Evolutionary conservation across 257 asterid genomes (phyloP).

Genomic region (Scutellaria minor): DNA sequence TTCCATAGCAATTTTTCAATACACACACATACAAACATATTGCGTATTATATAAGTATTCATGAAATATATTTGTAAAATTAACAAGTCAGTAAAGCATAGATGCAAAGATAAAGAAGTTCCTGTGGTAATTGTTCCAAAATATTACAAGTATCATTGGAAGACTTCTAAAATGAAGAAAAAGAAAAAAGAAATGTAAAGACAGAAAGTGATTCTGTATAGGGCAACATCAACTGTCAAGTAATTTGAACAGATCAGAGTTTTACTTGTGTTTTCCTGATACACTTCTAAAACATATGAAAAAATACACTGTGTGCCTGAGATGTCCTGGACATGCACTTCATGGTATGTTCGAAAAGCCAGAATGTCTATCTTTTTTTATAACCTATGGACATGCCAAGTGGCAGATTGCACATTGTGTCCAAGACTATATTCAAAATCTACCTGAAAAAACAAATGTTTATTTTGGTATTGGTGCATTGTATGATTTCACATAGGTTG

Average conservation of each 20-base stretch:
- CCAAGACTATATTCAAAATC: too few relatives aligned
- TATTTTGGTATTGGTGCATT: neutral
- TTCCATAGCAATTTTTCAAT: neutral
- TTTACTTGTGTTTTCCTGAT: neutral
- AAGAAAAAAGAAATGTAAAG: neutral
- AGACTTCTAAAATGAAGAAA: neutral
- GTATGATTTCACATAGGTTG: too few relatives aligned
- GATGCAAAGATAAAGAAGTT: conserved; percentile 2
- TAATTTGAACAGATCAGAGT: neutral
- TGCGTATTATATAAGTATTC: neutral
- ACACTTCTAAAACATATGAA: neutral
- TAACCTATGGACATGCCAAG: neutral
- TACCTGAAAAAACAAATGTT: neutral
- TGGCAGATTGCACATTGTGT: too few relatives aligned
- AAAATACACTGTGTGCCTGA: neutral
- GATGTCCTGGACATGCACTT: neutral
- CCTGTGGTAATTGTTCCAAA: neutral
- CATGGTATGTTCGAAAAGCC: conserved; percentile 6
- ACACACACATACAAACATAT: neutral
- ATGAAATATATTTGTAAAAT: neutral
- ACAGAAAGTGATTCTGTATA: neutral
- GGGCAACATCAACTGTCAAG: neutral
- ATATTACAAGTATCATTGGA: neutral
- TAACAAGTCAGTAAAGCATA: neutral
- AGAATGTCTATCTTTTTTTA: neutral